Evolutionary conservation across 1,284 basidiomycete species (phyloP), one percentile per base, ranked within the genome.

Genomic region (Leccinum subatratum): DNA sequence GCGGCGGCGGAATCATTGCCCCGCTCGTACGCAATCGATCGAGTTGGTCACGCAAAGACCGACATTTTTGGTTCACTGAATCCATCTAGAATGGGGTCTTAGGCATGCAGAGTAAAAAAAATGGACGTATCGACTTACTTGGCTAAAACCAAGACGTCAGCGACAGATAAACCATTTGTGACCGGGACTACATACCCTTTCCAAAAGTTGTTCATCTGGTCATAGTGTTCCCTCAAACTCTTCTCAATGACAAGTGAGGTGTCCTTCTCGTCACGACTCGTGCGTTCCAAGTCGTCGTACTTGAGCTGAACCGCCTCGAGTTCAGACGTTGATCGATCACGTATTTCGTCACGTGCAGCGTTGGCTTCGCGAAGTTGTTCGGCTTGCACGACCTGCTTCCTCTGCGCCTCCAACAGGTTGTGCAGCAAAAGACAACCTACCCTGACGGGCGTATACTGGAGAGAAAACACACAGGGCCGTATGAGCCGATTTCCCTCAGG

Each of bases 131-230:
- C 45, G 37, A 74, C 79, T 77, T 67, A 81, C 80, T 81, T 80
- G 80, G 64, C 80, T 81, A 70, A 16, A 66, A 71, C 66, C 14
- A 20, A 64, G 25, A 54, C 9, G 63, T 72, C 12, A 77, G 72
- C 56, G 18, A 67, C 20, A 64, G 69, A 68, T 67, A 63, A 65
- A 51, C 16, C 37, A 60, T 14, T 48, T 20, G 20, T 64, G 59
- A 71, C 54, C n/a, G 3, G 39, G 20, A 45, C 63, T 64, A 69
- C 79, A 70, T 68, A 81, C 81, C 70, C 66, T 73, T 72, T 79
- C 80, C 80, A 81, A 65, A 77, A 76, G n/a, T 60, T 63, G 48
- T 78, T 74, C 67, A 79, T 70, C 18, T 75, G 71, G 65, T 77
- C 79, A 32, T 76, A 77, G 61, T 76, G 79, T 32, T 77, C 77